Base-by-base conservation (phyloP, 2,329 filamentous ascomycete species). In the Pseudocercospora pini-densiflorae region DNA sequence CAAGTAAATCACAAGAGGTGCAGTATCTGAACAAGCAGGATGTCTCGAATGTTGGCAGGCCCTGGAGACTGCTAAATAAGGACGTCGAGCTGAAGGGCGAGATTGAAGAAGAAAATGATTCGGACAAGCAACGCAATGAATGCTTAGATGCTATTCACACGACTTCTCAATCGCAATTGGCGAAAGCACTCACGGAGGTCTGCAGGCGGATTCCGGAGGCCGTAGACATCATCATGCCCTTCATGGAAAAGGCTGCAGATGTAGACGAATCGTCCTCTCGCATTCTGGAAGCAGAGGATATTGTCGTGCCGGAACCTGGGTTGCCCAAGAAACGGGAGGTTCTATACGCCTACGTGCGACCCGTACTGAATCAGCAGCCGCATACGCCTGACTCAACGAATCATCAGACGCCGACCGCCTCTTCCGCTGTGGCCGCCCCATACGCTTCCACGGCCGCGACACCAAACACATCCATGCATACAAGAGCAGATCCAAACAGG, bases 171-270 rank as follows among this genome's bases (percentile, higher is more conserved):
- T 61, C 61, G 3, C 59, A 63, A 6, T 24, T 73, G 23, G 61
- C 64, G 33, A 68, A 63, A 31, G 72, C 71, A n/a, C 54, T 74
- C 21, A 43, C 64, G 36, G 70, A 70, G 36, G 69, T 73, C 16
- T 70, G 69, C 59, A 67, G 66, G 29, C 63, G 63, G 24, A 63
- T 71, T 2, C 66, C 71, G 8, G 61, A 65, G 16, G 68, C 69
- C 19, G 58, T 72, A 12, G 64, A 70, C 16, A 64, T 72, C 27
- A 62, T 67, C 12, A 19, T 63, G 16, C 66, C 71, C 3, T 61
- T 71, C 14, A 33, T 71, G 27, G 61, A 66, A 29, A 53, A 61
- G n/a, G 29, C 63, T 10, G 55, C 47, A 40, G 43, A 59, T 5
- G 54, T 49, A 9, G 43, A 16, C 5, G 59, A 60, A 31, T 29